Evolutionary conservation across 495 filamentous ascomycete species (phyloP).

Genomic region (Friedmanniomyces endolithicus): DNA sequence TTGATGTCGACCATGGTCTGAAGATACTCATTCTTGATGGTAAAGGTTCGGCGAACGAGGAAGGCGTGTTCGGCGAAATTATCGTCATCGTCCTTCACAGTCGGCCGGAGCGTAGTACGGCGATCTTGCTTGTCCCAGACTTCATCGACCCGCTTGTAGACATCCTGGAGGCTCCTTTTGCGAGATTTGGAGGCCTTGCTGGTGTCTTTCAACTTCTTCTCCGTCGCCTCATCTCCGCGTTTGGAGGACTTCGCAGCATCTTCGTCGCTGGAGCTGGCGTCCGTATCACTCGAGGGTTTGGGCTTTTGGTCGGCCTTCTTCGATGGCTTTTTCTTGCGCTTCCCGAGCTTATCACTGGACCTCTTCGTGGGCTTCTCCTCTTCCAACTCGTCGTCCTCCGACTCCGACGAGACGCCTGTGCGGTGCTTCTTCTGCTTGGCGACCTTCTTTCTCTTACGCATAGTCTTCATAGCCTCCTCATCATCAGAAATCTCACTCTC

Average conservation of each 20-base stretch:
- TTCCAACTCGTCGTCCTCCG: neutral
- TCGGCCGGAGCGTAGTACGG: conserved; percentile 77
- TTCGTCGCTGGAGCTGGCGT: neutral
- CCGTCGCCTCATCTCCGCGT: conserved; percentile 7
- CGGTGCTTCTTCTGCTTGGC: conserved; percentile 9
- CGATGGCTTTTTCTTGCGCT: too few relatives aligned
- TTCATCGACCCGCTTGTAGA: conserved; percentile 78
- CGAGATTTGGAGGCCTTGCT: conserved; percentile 38
- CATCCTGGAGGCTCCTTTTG: conserved; percentile 46
- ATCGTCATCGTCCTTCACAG: conserved; percentile 57
- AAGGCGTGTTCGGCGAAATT: conserved; percentile 82
- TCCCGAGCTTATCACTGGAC: conserved; percentile 1
- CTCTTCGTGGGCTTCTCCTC: conserved; percentile 1
- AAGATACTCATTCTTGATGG: conserved; percentile 77
- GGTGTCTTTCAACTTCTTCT: conserved; percentile 28
- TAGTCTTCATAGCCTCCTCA: neutral
- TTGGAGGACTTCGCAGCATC: neutral
- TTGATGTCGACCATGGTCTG: conserved; percentile 77
- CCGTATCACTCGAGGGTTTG: conserved; percentile 4
- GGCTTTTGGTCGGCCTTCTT: neutral
- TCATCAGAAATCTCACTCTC: conserved; percentile 1
- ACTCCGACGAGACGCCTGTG: conserved; percentile 1
- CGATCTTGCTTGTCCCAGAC: conserved; percentile 35
- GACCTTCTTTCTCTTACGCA: neutral
- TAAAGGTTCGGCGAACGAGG: conserved; percentile 71